Evolutionary conservation across 1,284 basidiomycete species (phyloP).

Genomic region (Moesziomyces parantarcticus): DNA sequence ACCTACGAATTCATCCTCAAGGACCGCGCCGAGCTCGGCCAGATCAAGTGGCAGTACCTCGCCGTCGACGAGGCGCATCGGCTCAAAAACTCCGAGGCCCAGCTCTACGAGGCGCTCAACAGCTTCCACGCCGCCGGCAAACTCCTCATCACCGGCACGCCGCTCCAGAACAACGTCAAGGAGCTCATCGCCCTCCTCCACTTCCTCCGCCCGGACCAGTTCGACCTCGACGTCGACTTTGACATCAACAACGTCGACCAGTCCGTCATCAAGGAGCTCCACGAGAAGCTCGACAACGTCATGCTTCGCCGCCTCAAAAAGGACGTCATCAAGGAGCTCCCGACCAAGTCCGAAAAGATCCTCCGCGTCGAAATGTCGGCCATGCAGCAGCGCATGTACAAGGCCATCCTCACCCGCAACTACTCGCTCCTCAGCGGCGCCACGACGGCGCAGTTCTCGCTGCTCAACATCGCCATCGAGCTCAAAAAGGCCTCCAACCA

Average conservation of each 20-base stretch:
- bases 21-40: slow-evolving; percentile 87
- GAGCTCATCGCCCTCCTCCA: slow-evolving; percentile 97
- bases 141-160: slow-evolving; percentile 96
- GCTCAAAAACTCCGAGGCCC: slow-evolving; percentile 96
- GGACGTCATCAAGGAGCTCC: slow-evolving; percentile 95
- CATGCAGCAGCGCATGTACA: slow-evolving; percentile 98
- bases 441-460: slow-evolving; percentile 82
- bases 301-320: slow-evolving; percentile 96
- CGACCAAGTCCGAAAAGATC: slow-evolving; percentile 98
- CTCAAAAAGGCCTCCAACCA: slow-evolving; percentile 76
- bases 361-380: slow-evolving; percentile 97
- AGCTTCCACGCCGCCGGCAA: slow-evolving; percentile 90
- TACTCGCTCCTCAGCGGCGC: slow-evolving; percentile 87
- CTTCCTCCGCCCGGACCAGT: slow-evolving; percentile 98
- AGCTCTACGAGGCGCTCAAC: slow-evolving; percentile 92
- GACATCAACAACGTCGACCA: slow-evolving; percentile 75
- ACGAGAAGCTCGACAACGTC: slow-evolving; percentile 89
- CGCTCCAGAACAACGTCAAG: slow-evolving; percentile 98
- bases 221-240: slow-evolving; percentile 83
- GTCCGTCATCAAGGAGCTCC: slow-evolving; percentile 81
- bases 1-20: slow-evolving; percentile 99
- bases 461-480: slow-evolving; percentile 71
- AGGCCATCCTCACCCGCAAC: slow-evolving; percentile 97
- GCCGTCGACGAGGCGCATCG: slow-evolving; percentile 99
- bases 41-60: slow-evolving; percentile 98